Conservation (phyloP, 2,329 filamentous ascomycete species). For the Exophiala lecanii-corni region DNA sequence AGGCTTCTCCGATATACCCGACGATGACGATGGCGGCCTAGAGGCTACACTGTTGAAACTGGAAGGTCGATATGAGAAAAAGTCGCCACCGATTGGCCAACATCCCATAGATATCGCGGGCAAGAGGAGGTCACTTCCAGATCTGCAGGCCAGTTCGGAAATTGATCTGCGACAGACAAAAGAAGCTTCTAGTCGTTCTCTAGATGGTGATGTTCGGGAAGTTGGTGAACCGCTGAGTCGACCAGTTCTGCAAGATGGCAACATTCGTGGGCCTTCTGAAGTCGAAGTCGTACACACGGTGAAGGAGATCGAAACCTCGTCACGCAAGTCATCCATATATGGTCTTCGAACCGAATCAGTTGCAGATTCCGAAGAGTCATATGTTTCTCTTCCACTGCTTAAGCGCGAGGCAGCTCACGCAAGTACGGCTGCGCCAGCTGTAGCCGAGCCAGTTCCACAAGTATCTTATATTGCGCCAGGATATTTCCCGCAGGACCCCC, state of each 20-base stretch:
- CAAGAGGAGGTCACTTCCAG: slow-evolving; percentile 18
- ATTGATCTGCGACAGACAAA: neutral
- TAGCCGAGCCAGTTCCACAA: neutral
- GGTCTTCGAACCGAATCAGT: slow-evolving; percentile 40
- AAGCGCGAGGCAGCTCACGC: slow-evolving; percentile 51
- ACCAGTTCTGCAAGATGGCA: slow-evolving; percentile 8
- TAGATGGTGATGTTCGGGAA: neutral
- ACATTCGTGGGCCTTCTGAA: slow-evolving; percentile 8
- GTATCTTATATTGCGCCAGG: slow-evolving; percentile 14
- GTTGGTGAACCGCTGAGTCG: neutral
- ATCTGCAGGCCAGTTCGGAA: slow-evolving; percentile 11
- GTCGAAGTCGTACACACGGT: slow-evolving; percentile 1
- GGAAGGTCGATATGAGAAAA: slow-evolving; percentile 75
- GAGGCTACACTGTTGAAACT: slow-evolving; percentile 90
- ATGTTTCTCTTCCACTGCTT: slow-evolving; percentile 70
- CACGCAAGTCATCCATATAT: slow-evolving; percentile 27
- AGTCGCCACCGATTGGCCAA: slow-evolving; percentile 28
- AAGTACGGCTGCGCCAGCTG: slow-evolving; percentile 5
- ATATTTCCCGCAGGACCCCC: slow-evolving; percentile 22
- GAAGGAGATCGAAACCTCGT: slow-evolving; percentile 6
- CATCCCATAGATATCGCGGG: slow-evolving; percentile 15
- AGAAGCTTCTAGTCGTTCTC: neutral
- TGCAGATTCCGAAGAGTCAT: slow-evolving; percentile 66
- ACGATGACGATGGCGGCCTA: slow-evolving; percentile 82
- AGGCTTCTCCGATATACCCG: slow-evolving; percentile 80